phyloP scores from a whole-genome alignment of 1,284 basidiomycete genomes.

The Farysia itapuensis region DNA sequence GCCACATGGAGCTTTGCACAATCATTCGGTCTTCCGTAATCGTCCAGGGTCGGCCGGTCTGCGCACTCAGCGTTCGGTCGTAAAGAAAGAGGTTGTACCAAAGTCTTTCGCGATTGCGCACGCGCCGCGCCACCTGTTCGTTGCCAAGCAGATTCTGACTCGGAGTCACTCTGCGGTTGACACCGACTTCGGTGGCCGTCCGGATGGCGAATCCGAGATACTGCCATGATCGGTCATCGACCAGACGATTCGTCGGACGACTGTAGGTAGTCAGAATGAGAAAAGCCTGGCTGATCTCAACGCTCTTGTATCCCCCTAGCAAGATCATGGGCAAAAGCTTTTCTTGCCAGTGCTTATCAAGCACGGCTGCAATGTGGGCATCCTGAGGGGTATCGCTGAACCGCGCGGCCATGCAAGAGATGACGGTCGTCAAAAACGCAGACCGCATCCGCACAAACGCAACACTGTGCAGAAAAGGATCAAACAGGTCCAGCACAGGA shows the following conservation, averaged over 20 bases:
- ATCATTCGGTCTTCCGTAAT: conserved; percentile 44
- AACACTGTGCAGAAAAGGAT: conserved; percentile 49
- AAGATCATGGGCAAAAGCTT: conserved; percentile 46
- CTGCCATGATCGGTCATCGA: conserved; percentile 53
- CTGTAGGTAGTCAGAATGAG: conserved; percentile 46
- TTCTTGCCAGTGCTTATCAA: conserved; percentile 45
- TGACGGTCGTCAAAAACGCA: conserved; percentile 48
- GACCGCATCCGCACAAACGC: conserved; percentile 44
- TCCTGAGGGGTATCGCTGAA: conserved; percentile 38
- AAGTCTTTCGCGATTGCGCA: conserved; percentile 44
- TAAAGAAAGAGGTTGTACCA: conserved; percentile 50
- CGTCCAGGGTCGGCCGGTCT: conserved; percentile 49
- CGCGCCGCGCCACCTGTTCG: conserved; percentile 44
- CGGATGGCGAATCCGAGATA: conserved; percentile 51
- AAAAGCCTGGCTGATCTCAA: conserved; percentile 51
- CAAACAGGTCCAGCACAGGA: conserved; percentile 45
- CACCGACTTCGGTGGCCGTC: conserved; percentile 50
- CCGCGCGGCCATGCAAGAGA: conserved; percentile 43
- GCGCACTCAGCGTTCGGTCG: conserved; percentile 46
- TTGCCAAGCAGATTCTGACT: conserved; percentile 32
- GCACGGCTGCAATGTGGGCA: conserved; percentile 36
- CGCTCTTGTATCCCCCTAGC: conserved; percentile 48
- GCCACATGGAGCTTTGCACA: conserved; percentile 44
- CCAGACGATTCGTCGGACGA: conserved; percentile 42
- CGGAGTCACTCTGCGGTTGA: conserved; percentile 43